Conservation (phyloP, 805 yeast genomes). For the Kodamaea neixiangensis region DNA sequence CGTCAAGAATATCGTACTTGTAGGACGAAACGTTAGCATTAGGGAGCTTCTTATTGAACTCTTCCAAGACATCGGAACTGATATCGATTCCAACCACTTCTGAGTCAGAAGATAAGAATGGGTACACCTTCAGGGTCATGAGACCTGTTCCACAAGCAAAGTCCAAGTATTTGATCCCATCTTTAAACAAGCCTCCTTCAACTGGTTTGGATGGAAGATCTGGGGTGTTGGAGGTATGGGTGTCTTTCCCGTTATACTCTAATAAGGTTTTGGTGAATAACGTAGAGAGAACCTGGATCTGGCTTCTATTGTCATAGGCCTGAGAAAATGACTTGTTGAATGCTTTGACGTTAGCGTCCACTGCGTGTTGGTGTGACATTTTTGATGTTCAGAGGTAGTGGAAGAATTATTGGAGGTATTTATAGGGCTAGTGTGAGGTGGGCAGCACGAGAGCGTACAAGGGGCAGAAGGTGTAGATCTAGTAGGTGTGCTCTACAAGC, state of each 20-base stretch:
- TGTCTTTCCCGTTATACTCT: conserved; percentile 18
- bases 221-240: conserved; percentile 2
- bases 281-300: conserved; percentile 18
- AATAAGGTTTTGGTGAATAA: conserved; percentile 23
- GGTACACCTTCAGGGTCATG: conserved; percentile 31
- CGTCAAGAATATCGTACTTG: conserved; percentile 28
- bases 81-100: conserved; percentile 40
- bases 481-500: no score
- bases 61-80: conserved; percentile 23
- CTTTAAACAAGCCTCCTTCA: conserved; percentile 17
- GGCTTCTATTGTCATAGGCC: conserved; percentile 24
- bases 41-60: conserved; percentile 13
- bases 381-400: neutral
- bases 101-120: conserved; percentile 22
- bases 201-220: conserved; percentile 3
- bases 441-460: no score
- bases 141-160: conserved; percentile 49
- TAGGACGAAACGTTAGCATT: conserved; percentile 13
- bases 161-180: conserved; percentile 32
- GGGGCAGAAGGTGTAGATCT: no score
- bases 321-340: conserved; percentile 16
- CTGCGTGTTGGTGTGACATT: conserved; percentile 18
- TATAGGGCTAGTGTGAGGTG: no score
- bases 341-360: conserved; percentile 22
- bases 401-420: neutral